Base-by-base conservation (phyloP, 495 filamentous ascomycete genomes). In the Neurospora sp. region DNA sequence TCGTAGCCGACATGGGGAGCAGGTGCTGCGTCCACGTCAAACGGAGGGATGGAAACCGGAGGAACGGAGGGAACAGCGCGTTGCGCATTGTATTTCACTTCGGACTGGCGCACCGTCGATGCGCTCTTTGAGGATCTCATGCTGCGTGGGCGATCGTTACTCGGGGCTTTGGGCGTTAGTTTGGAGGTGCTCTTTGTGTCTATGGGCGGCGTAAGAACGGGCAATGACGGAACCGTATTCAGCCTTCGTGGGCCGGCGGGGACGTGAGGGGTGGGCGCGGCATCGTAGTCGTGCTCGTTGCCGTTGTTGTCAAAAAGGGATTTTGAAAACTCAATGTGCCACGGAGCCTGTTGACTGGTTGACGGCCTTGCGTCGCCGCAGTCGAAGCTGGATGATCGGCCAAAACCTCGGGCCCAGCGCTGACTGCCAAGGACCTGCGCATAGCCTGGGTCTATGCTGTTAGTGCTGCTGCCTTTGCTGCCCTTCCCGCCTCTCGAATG, bases 191-290 rank as follows among this genome's bases (percentile, higher is more conserved):
- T 59, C 71, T 77, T 81, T 9, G 78, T 76, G 10, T 80, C 77
- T 27, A 82, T 81, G 27, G 85, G 82, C 16, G 83, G 74, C 16
- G 83, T 75, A 45, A 82, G 74, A n/a, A 85, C 81, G 71, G 86
- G 85, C 71, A 84, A 75, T 74, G 82, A 80, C 72, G 85, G 76
- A 74, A 82, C 73, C 70, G 83, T 80, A 68, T 82, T 80, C 41
- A 83, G 78, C 70, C 80, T 82, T 35, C 92, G 87, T 70, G 94
- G 94, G 14, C 94, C 95, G 59, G 85, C 91, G 22, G 94, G 94
- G 69, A 99, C 83, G 47, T 90, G 96, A 31, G 96, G 96, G 27
- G 91, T 94, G 14, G 94, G 95, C 39, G 96, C 96, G 72, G 94
- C 92, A 76, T 97, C 93, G 79, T 90, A 88, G 71, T 89, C 85